phyloP scores from a whole-genome alignment of 176 grass and related monocot genomes.

The Saccharum spontaneum region DNA sequence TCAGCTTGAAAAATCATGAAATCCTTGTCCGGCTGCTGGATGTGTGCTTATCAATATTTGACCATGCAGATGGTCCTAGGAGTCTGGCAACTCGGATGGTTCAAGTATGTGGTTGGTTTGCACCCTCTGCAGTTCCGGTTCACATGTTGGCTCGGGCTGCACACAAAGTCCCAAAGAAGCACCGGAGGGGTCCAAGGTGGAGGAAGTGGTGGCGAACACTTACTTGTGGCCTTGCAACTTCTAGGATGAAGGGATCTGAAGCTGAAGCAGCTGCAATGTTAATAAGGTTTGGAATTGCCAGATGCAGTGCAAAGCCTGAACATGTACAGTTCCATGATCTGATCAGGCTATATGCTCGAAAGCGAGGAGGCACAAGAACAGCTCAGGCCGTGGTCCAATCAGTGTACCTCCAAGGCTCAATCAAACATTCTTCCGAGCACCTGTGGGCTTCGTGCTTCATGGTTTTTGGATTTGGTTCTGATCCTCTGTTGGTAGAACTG shows the following conservation, averaged over 20 bases:
- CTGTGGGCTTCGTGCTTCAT: slow-evolving; percentile 92
- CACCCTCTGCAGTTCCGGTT: slow-evolving; percentile 64
- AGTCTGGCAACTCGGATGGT: slow-evolving; percentile 90
- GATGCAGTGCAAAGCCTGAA: slow-evolving; percentile 60
- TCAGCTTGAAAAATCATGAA: slow-evolving; percentile 64
- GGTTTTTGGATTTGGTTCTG: slow-evolving; percentile 76
- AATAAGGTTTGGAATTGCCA: slow-evolving; percentile 88
- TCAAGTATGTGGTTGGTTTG: slow-evolving; percentile 88
- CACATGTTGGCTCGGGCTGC: slow-evolving; percentile 80
- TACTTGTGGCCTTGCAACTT: slow-evolving; percentile 55
- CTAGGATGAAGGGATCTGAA: slow-evolving; percentile 82
- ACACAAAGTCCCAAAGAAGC: slow-evolving; percentile 84
- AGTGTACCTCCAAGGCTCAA: slow-evolving; percentile 79
- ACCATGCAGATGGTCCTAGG: slow-evolving; percentile 86
- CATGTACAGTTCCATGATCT: slow-evolving; percentile 84
- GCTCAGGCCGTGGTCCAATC: slow-evolving; percentile 77
- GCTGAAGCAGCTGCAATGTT: slow-evolving; percentile 87
- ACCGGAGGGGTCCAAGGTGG: slow-evolving; percentile 53
- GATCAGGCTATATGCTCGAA: slow-evolving; percentile 77
- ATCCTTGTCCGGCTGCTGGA: slow-evolving; percentile 76
- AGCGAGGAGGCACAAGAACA: slow-evolving; percentile 51
- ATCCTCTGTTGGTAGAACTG: slow-evolving; percentile 69
- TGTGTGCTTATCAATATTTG: slow-evolving; percentile 92
- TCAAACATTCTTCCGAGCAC: slow-evolving; percentile 75
- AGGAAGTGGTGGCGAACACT: slow-evolving; percentile 65